These are phyloP conservation scores for Phytophthora megakarya DNA, from an alignment of 352 stramenopile genomes.

Conservation along the genomic window DNA sequence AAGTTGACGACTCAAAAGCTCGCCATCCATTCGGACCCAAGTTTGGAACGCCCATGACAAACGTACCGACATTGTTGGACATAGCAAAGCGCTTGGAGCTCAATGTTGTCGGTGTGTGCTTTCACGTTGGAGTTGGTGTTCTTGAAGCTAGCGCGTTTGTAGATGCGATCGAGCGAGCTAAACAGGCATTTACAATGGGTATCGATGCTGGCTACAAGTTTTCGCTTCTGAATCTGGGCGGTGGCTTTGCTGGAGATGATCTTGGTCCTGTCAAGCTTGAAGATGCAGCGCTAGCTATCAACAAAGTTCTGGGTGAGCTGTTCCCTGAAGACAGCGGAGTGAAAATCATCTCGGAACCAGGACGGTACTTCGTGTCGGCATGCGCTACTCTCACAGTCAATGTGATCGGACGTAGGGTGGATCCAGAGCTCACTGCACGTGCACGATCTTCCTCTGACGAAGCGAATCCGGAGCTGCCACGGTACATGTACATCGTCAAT, in stretches of 20 bases:
- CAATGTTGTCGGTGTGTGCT: constrained; percentile 82
- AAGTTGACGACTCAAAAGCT: constrained; percentile 87
- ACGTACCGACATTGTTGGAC: constrained; percentile 65
- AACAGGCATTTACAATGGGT: constrained; percentile 70
- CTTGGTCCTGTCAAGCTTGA: constrained; percentile 51
- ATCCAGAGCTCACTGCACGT: constrained; percentile 33
- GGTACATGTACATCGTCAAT: constrained; percentile 65
- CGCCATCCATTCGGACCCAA: constrained; percentile 84
- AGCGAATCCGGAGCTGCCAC: constrained; percentile 24
- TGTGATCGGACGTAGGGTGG: constrained; percentile 62
- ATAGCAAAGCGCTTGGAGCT: constrained; percentile 63
- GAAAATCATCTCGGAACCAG: constrained; percentile 89
- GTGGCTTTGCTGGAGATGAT: constrained; percentile 78
- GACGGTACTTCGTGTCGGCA: constrained; percentile 82
- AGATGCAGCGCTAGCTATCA: constrained; percentile 45
- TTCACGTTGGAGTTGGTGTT: constrained; percentile 89
- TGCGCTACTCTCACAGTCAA: constrained; percentile 79
- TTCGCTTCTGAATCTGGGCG: constrained; percentile 86
- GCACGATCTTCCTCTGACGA: constrained; percentile 15
- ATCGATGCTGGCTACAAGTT: constrained; percentile 62
- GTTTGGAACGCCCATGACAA: constrained; percentile 70
- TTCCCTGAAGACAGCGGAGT: constrained; percentile 54
- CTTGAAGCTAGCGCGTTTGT: constrained; percentile 72
- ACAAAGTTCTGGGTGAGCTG: constrained; percentile 43
- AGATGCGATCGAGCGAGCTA: constrained; percentile 73